Percentiles rank a stretch among this genome's conserved stretches.
Conservation (phyloP, 306 rosid species). For the Potentilla sterilis region DNA sequence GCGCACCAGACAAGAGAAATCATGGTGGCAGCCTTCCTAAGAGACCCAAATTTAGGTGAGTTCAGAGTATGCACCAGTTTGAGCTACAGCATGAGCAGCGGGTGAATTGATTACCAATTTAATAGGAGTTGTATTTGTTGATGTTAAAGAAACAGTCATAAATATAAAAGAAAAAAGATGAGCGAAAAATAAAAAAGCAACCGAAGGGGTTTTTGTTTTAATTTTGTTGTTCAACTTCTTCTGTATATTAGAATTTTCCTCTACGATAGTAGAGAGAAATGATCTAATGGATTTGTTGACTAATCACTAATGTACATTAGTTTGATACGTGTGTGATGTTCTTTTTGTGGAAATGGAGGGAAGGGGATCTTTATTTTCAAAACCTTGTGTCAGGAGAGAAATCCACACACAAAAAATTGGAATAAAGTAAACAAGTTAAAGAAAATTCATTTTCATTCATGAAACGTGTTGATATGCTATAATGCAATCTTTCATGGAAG, state of each 20-base stretch:
- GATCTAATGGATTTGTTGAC: not conserved
- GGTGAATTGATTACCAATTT: not conserved
- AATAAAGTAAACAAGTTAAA: too few species aligned
- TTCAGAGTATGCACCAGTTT: slow-evolving; percentile 8
- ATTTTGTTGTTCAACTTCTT: not conserved
- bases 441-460: too few species aligned
- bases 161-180: not conserved
- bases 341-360: too few species aligned
- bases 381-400: too few species aligned
- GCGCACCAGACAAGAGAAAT: slow-evolving; percentile 30
- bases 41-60: slow-evolving; percentile 35
- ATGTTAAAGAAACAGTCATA: not conserved
- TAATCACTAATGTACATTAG: not conserved
- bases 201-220: not conserved
- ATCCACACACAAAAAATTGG: too few species aligned
- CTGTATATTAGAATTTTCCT: not conserved
- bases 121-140: not conserved
- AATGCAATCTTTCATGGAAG: too few species aligned
- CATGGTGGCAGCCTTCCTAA: slow-evolving; percentile 30
- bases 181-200: not conserved
- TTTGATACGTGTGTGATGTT: not conserved
- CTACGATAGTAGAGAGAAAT: not conserved
- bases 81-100: not conserved
- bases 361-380: too few species aligned
- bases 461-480: too few species aligned